Conservation (phyloP, 2,329 filamentous ascomycete species). For the Falciphora oryzae region DNA sequence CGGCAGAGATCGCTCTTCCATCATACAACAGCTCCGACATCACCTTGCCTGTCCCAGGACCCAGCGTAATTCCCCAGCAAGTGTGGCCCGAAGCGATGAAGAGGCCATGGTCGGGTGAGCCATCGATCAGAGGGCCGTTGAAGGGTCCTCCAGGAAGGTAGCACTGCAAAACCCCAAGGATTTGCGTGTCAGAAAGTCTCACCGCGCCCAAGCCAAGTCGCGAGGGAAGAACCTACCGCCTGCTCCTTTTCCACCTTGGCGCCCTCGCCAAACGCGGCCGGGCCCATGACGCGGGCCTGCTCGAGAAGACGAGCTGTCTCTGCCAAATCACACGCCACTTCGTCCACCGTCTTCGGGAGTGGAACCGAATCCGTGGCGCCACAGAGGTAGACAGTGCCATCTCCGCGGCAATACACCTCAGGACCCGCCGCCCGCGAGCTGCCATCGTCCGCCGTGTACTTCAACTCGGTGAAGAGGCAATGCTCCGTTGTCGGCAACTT, state of each 20-base stretch:
- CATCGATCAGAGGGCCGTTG: constrained; percentile 8
- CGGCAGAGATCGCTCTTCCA: constrained; percentile 60
- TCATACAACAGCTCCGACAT: constrained; percentile 72
- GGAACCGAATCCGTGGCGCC: constrained; percentile 54
- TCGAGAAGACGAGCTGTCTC: constrained; percentile 82
- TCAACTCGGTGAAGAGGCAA: constrained; percentile 74
- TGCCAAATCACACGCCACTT: constrained; percentile 67
- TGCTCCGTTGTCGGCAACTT: constrained; percentile 5
- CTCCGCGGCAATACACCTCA: constrained; percentile 88
- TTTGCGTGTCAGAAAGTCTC: neutral
- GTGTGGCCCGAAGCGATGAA: constrained; percentile 69
- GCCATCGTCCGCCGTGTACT: constrained; percentile 43
- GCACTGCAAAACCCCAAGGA: constrained; percentile 55
- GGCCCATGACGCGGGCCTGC: constrained; percentile 62
- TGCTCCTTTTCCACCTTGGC: constrained; percentile 65
- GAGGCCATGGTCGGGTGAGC: constrained; percentile 51
- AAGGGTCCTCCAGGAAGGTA: constrained; percentile 60
- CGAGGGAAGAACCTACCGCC: constrained; percentile 36
- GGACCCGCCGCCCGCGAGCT: constrained; percentile 57
- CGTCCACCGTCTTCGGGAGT: constrained; percentile 68
- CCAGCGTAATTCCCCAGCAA: constrained; percentile 64
- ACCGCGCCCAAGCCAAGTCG: neutral
- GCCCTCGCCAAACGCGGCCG: constrained; percentile 40
- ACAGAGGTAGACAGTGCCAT: constrained; percentile 88
- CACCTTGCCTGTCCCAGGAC: constrained; percentile 63